Evolutionary conservation across 352 stramenopile genomes (phyloP).

Genomic region (Pythium folliculosum): DNA sequence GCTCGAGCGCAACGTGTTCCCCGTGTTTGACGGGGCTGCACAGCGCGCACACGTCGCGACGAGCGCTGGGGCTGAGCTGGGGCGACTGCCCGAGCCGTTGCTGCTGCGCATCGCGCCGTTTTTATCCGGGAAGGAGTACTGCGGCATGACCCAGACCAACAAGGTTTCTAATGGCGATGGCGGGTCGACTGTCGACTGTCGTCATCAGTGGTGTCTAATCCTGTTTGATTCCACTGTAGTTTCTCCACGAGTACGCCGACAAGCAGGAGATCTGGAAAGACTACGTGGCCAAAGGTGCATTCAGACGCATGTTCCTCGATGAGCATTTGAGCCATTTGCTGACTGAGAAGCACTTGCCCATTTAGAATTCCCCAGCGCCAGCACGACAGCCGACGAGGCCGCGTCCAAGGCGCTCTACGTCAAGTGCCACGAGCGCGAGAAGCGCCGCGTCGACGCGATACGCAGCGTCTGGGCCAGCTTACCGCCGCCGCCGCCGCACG

Average conservation of each 20-base stretch:
- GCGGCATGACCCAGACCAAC: conserved; percentile 26
- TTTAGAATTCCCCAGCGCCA: conserved; percentile 1
- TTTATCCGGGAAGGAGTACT: conserved; percentile 17
- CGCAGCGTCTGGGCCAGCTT: conserved; percentile 6
- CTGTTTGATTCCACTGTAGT: conserved; percentile 9
- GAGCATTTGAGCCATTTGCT: background rate
- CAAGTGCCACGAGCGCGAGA: background rate
- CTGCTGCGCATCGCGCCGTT: conserved; percentile 25
- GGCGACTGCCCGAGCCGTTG: conserved; percentile 25
- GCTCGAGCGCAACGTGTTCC: conserved; percentile 24
- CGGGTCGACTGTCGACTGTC: too few species aligned
- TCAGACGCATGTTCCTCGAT: background rate
- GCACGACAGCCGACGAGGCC: background rate
- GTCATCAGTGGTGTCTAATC: too few species aligned
- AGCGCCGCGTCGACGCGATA: background rate
- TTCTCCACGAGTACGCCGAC: conserved; percentile 24
- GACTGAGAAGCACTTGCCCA: background rate
- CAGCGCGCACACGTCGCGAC: conserved; percentile 6
- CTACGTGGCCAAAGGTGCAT: conserved; percentile 18
- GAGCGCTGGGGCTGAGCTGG: conserved; percentile 27
- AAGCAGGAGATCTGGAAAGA: conserved; percentile 21
- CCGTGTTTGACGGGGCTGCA: background rate
- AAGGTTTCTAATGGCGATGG: conserved; percentile 9
- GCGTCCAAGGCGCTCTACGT: conserved; percentile 10
- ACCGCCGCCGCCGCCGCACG: background rate